These are phyloP conservation scores for Ehretia macrophylla DNA, from an alignment of 257 asterid species.

Conservation along the genomic window DNA sequence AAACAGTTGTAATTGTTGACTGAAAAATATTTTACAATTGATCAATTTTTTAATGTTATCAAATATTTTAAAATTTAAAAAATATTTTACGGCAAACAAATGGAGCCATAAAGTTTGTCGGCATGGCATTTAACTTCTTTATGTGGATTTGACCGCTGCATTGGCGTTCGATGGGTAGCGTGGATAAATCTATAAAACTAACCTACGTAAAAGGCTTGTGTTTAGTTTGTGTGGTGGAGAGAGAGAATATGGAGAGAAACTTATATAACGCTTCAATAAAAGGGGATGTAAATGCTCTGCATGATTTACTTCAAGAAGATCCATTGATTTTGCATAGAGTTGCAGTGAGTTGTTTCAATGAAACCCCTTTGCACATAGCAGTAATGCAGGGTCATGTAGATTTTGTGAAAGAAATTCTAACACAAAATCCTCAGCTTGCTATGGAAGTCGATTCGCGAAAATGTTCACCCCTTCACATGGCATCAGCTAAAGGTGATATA, in stretches of 20 bases:
- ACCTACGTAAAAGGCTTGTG: no score
- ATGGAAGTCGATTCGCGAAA: neutral
- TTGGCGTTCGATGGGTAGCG: no score
- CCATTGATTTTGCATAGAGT: conserved; percentile 15
- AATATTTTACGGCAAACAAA: no score
- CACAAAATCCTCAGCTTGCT: neutral
- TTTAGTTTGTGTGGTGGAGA: no score
- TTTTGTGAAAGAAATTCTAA: neutral
- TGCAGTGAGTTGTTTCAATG: neutral
- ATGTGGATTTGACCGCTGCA: no score
- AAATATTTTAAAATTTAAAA: no score
- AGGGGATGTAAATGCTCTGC: conserved; percentile 12
- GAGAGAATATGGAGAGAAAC: conserved; percentile 12
- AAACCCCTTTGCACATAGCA: conserved; percentile 17
- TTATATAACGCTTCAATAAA: conserved; percentile 20
- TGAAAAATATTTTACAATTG: no score
- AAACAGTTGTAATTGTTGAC: no score
- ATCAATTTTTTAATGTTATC: no score
- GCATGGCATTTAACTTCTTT: no score
- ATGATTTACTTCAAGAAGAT: conserved; percentile 20
- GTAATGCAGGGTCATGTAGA: neutral
- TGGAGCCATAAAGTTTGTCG: no score
- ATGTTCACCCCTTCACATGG: neutral
- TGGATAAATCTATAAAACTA: no score
- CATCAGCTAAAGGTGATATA: neutral